phyloP scores from a whole-genome alignment of 2,329 filamentous ascomycete genomes.

The Calonectria pseudoreteaudii region DNA sequence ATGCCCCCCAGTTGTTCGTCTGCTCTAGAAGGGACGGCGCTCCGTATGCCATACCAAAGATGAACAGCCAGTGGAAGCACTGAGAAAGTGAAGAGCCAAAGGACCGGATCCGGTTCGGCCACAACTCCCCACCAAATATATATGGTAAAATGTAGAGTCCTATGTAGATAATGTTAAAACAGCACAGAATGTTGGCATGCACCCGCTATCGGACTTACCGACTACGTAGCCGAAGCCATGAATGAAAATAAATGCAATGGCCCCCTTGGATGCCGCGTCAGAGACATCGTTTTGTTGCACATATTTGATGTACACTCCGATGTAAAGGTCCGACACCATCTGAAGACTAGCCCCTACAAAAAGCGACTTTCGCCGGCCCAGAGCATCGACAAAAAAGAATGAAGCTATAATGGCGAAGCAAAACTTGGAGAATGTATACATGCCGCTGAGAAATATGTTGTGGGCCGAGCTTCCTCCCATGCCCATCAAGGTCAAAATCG shows the following conservation, averaged over 20 bases:
- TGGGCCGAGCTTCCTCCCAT: constrained; percentile 38
- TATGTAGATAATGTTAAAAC: constrained; percentile 4
- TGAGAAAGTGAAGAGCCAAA: constrained; percentile 51
- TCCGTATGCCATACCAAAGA: constrained; percentile 51
- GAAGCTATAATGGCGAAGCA: constrained; percentile 53
- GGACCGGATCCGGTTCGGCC: constrained; percentile 58
- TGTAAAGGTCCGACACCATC: constrained; percentile 54
- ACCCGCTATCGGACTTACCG: constrained; percentile 25
- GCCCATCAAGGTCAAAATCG: constrained; percentile 51
- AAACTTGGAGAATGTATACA: constrained; percentile 58
- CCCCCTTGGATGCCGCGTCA: constrained; percentile 47
- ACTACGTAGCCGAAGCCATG: constrained; percentile 59
- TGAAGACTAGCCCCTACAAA: constrained; percentile 50
- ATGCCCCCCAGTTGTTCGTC: constrained; percentile 55
- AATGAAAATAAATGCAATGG: constrained; percentile 57
- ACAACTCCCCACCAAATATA: constrained; percentile 57
- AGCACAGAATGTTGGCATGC: background rate
- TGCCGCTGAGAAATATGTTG: constrained; percentile 53
- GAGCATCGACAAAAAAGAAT: constrained; percentile 57
- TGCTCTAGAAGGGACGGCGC: constrained; percentile 48
- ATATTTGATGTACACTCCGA: constrained; percentile 54
- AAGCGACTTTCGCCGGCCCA: constrained; percentile 54
- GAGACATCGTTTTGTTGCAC: constrained; percentile 41
- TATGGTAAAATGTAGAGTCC: constrained; percentile 54
- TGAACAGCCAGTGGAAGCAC: constrained; percentile 50